Evolutionary conservation across 169 alveolate species (phyloP).

Genomic region (Plasmodium blacklocki): DNA sequence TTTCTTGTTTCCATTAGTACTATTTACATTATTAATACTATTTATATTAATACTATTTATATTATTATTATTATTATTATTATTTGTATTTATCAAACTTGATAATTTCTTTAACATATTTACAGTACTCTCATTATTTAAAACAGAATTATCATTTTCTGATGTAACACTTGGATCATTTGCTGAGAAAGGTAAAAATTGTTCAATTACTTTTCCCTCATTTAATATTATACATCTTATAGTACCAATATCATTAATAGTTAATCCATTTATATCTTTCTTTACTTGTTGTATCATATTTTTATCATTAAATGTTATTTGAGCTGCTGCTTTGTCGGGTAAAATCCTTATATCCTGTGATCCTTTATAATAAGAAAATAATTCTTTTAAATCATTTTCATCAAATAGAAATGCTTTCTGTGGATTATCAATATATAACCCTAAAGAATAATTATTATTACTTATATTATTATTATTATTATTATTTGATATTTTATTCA

Average conservation of each 20-base stretch:
- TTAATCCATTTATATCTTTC: slow-evolving; percentile 73
- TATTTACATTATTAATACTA: neutral
- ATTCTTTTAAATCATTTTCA: slow-evolving; percentile 44
- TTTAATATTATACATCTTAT: slow-evolving; percentile 66
- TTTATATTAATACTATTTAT: neutral
- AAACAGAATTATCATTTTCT: slow-evolving; percentile 1
- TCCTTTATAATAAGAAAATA: slow-evolving; percentile 74
- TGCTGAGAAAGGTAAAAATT: slow-evolving; percentile 73
- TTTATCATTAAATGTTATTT: slow-evolving; percentile 65
- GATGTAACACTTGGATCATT: slow-evolving; percentile 26
- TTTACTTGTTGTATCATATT: slow-evolving; percentile 75
- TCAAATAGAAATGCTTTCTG: slow-evolving; percentile 71
- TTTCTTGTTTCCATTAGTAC: neutral
- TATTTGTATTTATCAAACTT: slow-evolving; percentile 21
- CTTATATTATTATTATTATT: slow-evolving; percentile 22
- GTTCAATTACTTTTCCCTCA: slow-evolving; percentile 70
- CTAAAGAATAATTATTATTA: slow-evolving; percentile 62
- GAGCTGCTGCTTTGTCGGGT: slow-evolving; percentile 74
- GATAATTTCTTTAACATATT: slow-evolving; percentile 58
- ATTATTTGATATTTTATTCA: slow-evolving; percentile 8
- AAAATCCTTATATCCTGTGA: slow-evolving; percentile 56
- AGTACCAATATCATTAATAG: slow-evolving; percentile 70
- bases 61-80: neutral
- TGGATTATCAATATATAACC: slow-evolving; percentile 69
- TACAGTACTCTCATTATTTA: slow-evolving; percentile 37